phyloP scores from a whole-genome alignment of 345 rosid genomes.

The Rhodamnia rubescens region DNA sequence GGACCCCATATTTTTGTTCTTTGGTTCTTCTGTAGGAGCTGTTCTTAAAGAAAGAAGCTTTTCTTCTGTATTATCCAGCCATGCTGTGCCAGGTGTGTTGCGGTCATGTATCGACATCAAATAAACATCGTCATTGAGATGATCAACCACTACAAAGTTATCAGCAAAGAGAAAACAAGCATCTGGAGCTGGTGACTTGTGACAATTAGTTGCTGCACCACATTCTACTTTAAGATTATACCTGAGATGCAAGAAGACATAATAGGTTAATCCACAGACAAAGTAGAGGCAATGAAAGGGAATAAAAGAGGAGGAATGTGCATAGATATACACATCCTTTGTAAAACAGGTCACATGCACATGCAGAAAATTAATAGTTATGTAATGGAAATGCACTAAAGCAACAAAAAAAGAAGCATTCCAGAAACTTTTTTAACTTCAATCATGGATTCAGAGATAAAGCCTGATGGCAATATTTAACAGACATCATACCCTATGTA shows the following conservation, averaged over 20 bases:
- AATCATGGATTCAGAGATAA: neutral
- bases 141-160: conserved; percentile 66
- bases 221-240: conserved; percentile 92
- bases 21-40: conserved; percentile 12
- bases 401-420: neutral
- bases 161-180: conserved; percentile 91
- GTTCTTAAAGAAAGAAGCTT: conserved; percentile 38
- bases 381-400: neutral
- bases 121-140: conserved; percentile 56
- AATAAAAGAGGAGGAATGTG: neutral
- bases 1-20: conserved; percentile 14
- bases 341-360: neutral
- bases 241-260: conserved; percentile 20
- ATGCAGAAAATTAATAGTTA: neutral
- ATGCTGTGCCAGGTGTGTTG: conserved; percentile 16
- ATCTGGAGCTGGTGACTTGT: conserved; percentile 81
- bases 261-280: neutral
- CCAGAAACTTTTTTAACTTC: neutral
- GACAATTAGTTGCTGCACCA: conserved; percentile 49
- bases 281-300: neutral
- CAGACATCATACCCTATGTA: conserved; percentile 62
- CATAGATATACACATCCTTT: neutral
- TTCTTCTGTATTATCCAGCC: conserved; percentile 60
- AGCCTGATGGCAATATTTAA: neutral
- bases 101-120: conserved; percentile 51